phyloP scores from a whole-genome alignment of 805 yeast genomes.

The Kuraishia borneana region DNA sequence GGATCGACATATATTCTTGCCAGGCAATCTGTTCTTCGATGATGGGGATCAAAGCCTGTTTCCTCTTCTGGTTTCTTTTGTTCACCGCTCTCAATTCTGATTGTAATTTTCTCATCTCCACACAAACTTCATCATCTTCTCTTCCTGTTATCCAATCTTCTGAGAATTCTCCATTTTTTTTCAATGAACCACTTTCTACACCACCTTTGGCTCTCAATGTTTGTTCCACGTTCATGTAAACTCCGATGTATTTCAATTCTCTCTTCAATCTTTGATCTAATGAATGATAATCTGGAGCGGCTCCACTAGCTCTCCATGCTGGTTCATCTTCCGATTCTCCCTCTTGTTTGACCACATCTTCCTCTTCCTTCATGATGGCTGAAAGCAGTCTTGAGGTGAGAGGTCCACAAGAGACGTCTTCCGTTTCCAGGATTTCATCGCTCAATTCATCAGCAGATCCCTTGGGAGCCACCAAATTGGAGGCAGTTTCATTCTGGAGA shows the following conservation, averaged over 20 bases:
- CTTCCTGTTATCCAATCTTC: conserved; percentile 69
- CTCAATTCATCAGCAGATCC: conserved; percentile 45
- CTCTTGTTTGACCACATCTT: conserved; percentile 6
- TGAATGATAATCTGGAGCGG: conserved; percentile 56
- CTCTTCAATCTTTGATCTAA: conserved; percentile 82
- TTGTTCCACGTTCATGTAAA: conserved; percentile 54
- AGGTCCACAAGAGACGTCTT: conserved; percentile 83
- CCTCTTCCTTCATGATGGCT: conserved; percentile 52
- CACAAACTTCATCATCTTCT: conserved; percentile 91
- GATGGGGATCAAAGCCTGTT: conserved; percentile 52
- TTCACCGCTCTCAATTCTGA: conserved; percentile 50
- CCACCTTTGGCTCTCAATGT: conserved; percentile 16
- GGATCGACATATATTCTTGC: conserved; percentile 83
- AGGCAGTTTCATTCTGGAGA: conserved; percentile 1
- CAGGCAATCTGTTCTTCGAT: conserved; percentile 87
- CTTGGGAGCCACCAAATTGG: conserved; percentile 15
- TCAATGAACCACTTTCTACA: neutral
- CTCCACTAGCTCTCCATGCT: conserved; percentile 34
- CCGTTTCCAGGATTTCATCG: conserved; percentile 59
- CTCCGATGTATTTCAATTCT: conserved; percentile 84
- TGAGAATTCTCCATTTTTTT: conserved; percentile 16
- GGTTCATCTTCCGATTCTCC: conserved; percentile 12
- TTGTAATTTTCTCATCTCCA: conserved; percentile 71
- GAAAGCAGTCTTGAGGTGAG: conserved; percentile 72
- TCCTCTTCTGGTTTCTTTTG: conserved; percentile 54